Evolutionary conservation across 2,329 filamentous ascomycete genomes (phyloP), one percentile per base, ranked within the genome.

Genomic region (Sporothrix globosa): DNA sequence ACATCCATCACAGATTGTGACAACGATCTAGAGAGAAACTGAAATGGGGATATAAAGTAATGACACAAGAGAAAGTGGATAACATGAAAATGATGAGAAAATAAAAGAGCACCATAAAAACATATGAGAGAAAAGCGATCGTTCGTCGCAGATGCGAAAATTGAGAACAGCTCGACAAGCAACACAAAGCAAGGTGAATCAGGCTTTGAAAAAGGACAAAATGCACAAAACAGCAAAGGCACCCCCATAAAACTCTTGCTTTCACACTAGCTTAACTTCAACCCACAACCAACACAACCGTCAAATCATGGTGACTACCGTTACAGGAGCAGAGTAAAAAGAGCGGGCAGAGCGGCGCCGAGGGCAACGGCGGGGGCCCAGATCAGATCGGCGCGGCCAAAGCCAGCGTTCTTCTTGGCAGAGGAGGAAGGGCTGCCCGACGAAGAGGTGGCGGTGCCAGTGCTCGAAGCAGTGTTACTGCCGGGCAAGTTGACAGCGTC

Each of bases 401-500:
- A 61, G n/a, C 69, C 71, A 10, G 71, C 73, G 56, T 67, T 74
- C 67, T 70, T 81, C 54, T 71, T 68, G 34, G 69, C 63, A 52
- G 69, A 41, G 9, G 69, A 58, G 19, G 56, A 60, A 10, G 56
- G 39, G 54, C 46, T 54, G 67, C 60, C 50, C 30, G 48, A 46
- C 1, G 68, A 68, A 3, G 58, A 58, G 4, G 68, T 56, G 39
- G 71, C 66, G 27, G 69, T 61, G 67, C 53, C 66, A 2, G 72
- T 63, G 66, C 60, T 72, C 27, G 72, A 69, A 44, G 69, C 71
- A 27, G 41, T 73, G 77, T 84, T 84, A 75, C 78, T 81, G 75
- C 83, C 83, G 14, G 80, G 78, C 73, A 78, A 77, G 80, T 86
- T 86, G 75, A 79, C 79, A 69, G 81, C 78, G 70, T 84, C 79